phyloP scores from a whole-genome alignment of 371 early-diverging fungal genomes.

The Funneliformis caledonium region DNA sequence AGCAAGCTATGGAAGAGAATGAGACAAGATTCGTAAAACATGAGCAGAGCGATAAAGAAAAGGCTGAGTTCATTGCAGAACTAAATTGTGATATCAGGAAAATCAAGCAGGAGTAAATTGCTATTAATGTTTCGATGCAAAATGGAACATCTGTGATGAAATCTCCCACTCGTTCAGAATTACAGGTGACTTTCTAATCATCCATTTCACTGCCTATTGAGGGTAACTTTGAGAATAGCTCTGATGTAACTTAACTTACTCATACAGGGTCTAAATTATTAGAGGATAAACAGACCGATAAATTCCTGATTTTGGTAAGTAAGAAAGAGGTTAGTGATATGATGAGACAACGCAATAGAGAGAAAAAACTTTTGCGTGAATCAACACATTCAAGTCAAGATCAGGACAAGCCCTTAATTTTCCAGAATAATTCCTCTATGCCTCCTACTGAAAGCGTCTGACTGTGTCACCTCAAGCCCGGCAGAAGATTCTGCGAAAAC shows the following conservation, averaged over 20 bases:
- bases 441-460: no score
- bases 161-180: neutral
- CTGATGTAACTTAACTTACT: neutral
- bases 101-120: neutral
- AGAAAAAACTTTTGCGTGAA: neutral
- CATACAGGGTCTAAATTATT: slow-evolving; percentile 14
- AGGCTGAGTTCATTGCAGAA: slow-evolving; percentile 5
- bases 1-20: slow-evolving; percentile 11
- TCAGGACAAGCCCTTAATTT: neutral
- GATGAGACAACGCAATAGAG: slow-evolving; percentile 3
- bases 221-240: no score
- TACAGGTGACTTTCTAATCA: no score
- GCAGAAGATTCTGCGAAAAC: neutral
- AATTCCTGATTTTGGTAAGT: slow-evolving; percentile 9
- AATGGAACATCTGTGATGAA: neutral
- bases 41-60: slow-evolving; percentile 5
- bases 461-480: no score
- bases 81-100: slow-evolving; percentile 13
- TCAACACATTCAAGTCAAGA: neutral
- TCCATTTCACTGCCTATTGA: no score
- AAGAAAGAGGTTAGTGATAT: slow-evolving; percentile 21
- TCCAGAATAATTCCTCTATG: neutral
- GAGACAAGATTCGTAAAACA: neutral
- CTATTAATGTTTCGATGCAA: neutral
- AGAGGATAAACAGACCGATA: slow-evolving; percentile 15